Evolutionary conservation across 2,329 filamentous ascomycete species (phyloP).

Genomic region (Sordariomycetes sp.): DNA sequence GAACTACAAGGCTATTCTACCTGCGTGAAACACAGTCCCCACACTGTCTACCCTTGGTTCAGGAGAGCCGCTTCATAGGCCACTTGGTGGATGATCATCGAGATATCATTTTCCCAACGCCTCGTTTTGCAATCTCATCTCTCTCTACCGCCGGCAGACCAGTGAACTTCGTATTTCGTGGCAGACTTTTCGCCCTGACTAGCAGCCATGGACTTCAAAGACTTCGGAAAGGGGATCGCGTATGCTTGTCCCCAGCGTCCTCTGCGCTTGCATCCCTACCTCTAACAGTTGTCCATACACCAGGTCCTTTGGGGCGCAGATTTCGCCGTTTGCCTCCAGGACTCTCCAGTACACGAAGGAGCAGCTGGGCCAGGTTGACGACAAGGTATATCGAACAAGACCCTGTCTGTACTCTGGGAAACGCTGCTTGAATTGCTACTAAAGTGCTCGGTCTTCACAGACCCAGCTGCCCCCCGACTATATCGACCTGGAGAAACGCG

Average conservation of each 20-base stretch:
- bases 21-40: not conserved
- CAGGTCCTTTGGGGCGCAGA: conserved; percentile 60
- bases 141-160: not conserved
- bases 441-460: conserved; percentile 29
- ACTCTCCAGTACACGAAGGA: conserved; percentile 98
- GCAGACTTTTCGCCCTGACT: not conserved
- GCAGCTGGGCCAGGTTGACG: conserved; percentile 87
- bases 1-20: not conserved
- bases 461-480: conserved; percentile 96
- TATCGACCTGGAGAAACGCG: conserved; percentile 95
- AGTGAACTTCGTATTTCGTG: not conserved
- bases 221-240: conserved; percentile 45
- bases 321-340: conserved; percentile 86
- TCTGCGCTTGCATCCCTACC: not conserved
- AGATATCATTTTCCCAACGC: not conserved
- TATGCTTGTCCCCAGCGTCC: conserved; percentile 24
- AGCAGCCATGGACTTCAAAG: conserved; percentile 46
- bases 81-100: not conserved
- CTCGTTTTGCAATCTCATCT: not conserved
- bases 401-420: not conserved
- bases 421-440: not conserved
- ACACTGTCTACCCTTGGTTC: not conserved
- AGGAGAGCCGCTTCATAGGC: not conserved
- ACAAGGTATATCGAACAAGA: conserved; percentile 53
- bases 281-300: conserved; percentile 4